phyloP scores from a whole-genome alignment of 176 grass and related monocot species.

The barley (Hordeum vulgare) region DNA sequence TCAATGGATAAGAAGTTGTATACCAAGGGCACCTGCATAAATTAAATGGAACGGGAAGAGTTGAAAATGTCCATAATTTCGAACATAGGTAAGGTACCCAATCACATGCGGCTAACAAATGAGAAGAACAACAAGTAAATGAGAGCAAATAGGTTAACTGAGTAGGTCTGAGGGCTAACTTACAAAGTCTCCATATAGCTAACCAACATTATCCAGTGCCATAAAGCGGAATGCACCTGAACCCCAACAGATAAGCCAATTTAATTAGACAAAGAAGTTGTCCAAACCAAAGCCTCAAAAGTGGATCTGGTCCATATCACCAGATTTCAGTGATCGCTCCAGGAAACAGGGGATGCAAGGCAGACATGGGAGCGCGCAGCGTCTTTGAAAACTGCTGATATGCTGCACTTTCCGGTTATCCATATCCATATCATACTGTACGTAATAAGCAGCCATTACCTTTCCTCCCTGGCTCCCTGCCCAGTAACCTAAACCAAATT shows the following conservation, averaged over 20 bases:
- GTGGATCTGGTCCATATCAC: not conserved
- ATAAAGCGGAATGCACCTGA: not conserved
- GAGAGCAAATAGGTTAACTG: not conserved
- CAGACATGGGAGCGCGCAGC: too few relatives aligned
- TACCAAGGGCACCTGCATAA: not conserved
- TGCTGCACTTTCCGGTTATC: too few relatives aligned
- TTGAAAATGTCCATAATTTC: not conserved
- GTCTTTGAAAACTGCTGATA: too few relatives aligned
- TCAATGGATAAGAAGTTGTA: not conserved
- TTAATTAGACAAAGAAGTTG: not conserved
- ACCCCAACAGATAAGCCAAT: not conserved
- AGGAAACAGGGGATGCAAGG: too few relatives aligned
- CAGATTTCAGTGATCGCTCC: too few relatives aligned
- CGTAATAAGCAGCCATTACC: too few relatives aligned
- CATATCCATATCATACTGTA: too few relatives aligned
- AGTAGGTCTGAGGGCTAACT: not conserved
- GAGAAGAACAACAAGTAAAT: not conserved
- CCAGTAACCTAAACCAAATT: too few relatives aligned
- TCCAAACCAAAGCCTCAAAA: not conserved
- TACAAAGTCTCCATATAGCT: not conserved
- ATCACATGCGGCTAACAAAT: not conserved
- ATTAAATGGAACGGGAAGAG: not conserved
- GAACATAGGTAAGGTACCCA: too few relatives aligned
- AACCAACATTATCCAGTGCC: not conserved
- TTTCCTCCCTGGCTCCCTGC: too few relatives aligned